A percentile compares a stretch with the other conserved stretches of the same genome.
phyloP scores from a whole-genome alignment of 352 stramenopile genomes.

The Pythium brassicae region DNA sequence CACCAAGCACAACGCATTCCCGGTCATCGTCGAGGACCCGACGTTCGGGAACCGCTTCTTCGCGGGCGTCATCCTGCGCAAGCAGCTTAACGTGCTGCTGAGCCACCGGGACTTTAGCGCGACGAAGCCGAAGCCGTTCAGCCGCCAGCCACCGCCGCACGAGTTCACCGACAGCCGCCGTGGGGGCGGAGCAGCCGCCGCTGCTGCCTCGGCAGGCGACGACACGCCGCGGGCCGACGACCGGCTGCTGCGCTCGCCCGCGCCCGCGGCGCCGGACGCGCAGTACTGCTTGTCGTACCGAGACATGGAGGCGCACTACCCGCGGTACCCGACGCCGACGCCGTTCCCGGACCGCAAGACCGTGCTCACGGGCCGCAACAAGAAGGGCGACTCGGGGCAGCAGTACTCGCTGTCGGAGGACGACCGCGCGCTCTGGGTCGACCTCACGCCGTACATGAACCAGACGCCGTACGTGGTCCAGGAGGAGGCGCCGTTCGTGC shows the following conservation, averaged over 20 bases:
- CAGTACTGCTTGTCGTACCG: constrained; percentile 71
- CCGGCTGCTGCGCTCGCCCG: constrained; percentile 31
- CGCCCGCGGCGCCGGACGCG: constrained; percentile 13
- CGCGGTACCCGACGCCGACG: constrained; percentile 67
- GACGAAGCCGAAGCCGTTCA: constrained; percentile 74
- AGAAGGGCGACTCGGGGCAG: constrained; percentile 8
- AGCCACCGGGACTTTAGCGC: constrained; percentile 57
- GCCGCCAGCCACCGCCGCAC: constrained; percentile 51
- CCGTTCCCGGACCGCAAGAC: constrained; percentile 23
- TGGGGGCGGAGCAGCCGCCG: constrained; percentile 11
- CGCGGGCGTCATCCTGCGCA: constrained; percentile 73
- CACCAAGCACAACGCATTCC: constrained; percentile 85
- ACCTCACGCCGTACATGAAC: constrained; percentile 97
- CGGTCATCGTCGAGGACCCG: constrained; percentile 82
- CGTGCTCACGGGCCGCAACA: constrained; percentile 15
- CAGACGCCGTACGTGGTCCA: constrained; percentile 95
- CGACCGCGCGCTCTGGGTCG: constrained; percentile 90
- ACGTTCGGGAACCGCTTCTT: constrained; percentile 83
- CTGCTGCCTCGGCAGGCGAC: constrained; percentile 20
- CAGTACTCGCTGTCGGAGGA: constrained; percentile 60
- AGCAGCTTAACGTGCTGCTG: constrained; percentile 78
- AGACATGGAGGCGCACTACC: constrained; percentile 83
- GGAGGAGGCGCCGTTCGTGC: constrained; percentile 92
- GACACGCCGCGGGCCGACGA: constrained; percentile 36
- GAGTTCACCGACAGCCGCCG: constrained; percentile 21